Percentiles rank a stretch among this genome's conserved stretches.
Evolutionary conservation across 768 basidiomycete species (phyloP).

Genomic region (Boletus vinaceobasis): DNA sequence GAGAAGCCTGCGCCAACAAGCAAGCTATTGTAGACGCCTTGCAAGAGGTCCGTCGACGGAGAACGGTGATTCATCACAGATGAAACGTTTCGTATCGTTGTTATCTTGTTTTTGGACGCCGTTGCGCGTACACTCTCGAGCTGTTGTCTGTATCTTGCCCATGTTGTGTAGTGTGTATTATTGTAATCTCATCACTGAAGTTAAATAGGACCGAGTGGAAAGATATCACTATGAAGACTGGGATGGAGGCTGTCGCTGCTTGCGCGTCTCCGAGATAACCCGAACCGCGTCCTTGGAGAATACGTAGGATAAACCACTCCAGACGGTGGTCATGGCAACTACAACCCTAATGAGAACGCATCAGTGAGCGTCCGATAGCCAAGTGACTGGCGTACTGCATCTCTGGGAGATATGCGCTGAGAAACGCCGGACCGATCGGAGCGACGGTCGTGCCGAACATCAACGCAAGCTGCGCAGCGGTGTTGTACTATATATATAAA

Average conservation of each 20-base stretch:
- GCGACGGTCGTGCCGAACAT: conserved; percentile 89
- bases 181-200: conserved; percentile 8
- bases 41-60: conserved; percentile 62
- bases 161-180: conserved; percentile 19
- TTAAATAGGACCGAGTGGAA: background rate
- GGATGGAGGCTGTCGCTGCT: conserved; percentile 28
- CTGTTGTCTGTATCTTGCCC: conserved; percentile 21
- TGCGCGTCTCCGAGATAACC: conserved; percentile 42
- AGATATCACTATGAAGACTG: conserved; percentile 10
- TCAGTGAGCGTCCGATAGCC: background rate
- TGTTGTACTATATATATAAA: conserved; percentile 65
- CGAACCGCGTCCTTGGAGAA: conserved; percentile 74
- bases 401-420: conserved; percentile 52
- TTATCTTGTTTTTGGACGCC: background rate
- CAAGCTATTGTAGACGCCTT: conserved; percentile 62
- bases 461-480: conserved; percentile 82
- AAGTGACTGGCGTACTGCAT: conserved; percentile 61
- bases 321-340: conserved; percentile 87
- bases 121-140: background rate
- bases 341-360: conserved; percentile 54
- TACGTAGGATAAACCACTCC: conserved; percentile 84
- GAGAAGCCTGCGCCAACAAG: conserved; percentile 56
- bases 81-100: conserved; percentile 6
- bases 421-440: conserved; percentile 66
- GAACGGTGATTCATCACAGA: conserved; percentile 27